A percentile compares a stretch with the other conserved stretches of the same genome.
These are phyloP conservation scores for Amaranthus tricolor DNA, from an alignment of 179 eudicot species.

Conservation along the genomic window DNA sequence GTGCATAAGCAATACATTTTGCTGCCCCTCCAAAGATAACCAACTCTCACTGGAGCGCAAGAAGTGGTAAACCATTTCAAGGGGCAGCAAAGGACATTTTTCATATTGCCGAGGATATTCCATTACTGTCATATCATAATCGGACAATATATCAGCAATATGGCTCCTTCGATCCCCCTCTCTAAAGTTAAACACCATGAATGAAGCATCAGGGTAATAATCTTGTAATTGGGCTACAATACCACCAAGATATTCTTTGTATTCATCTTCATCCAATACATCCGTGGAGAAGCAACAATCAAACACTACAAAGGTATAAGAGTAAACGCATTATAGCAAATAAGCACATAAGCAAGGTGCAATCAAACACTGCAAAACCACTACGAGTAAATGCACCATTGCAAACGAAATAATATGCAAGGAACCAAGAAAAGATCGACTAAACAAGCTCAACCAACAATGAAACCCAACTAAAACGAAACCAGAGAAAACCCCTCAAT, in stretches of 20 bases:
- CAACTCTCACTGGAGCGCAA: constrained; percentile 92
- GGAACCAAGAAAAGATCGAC: background rate
- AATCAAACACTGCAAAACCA: constrained; percentile 72
- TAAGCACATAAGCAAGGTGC: constrained; percentile 14
- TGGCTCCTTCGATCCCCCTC: constrained; percentile 79
- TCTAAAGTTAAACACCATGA: constrained; percentile 91
- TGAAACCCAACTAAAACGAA: constrained; percentile 7
- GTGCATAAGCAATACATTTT: constrained; percentile 84
- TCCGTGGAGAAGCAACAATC: constrained; percentile 96
- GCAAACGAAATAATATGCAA: constrained; percentile 2
- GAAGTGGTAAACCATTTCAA: constrained; percentile 84
- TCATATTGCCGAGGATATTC: constrained; percentile 93
- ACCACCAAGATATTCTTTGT: constrained; percentile 70
- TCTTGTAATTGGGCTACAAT: constrained; percentile 87
- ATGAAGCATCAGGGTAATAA: constrained; percentile 81
- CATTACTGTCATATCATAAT: constrained; percentile 94
- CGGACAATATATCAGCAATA: constrained; percentile 71
- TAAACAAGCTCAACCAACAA: constrained; percentile 10
- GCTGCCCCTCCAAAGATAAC: constrained; percentile 78
- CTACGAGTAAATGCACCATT: constrained; percentile 2
- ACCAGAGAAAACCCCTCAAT: background rate
- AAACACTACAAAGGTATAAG: constrained; percentile 53
- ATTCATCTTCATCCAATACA: constrained; percentile 68
- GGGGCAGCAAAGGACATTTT: constrained; percentile 79
- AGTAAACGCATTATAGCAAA: background rate